Evolutionary conservation across 371 early-diverging fungal genomes (phyloP), one percentile per base, ranked within the genome.

Genomic region (Mortierella polycephala): DNA sequence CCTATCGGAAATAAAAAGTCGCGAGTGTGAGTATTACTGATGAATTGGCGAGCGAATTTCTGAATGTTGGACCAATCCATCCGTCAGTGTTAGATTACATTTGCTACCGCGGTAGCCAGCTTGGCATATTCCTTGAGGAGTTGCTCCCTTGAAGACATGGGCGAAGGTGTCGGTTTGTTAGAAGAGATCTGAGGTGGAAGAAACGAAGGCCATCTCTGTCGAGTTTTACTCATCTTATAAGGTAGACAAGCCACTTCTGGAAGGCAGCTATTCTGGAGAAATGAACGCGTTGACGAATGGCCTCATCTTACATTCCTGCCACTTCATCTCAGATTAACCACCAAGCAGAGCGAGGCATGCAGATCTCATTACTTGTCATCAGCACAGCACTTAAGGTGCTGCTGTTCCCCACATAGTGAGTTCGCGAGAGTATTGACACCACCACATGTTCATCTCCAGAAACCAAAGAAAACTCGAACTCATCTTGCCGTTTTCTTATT

Each of bases 391-490:
- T 89, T 63, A 93, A 93, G 76, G 72, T 92, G 81, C 85, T 93
- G 52, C 85, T 93, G 67, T 87, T 90, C 81, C 91, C 92, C 9
- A 86, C 94, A 37, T 93, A 93, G 91, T 89, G 87, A 81, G 89
- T 82, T 10, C 10, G 7, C 49, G 37, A 41, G 42, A 40, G n/a
- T 46, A 52, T 16, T 52, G 50, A 40, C 30, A 5, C 11, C 21
- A 18, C 10, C 12, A 8, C 21, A 55, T 18, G 12, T 18, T 7
- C 20, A 9, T 7, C 41, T 8, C 20, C 10, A 10, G 21, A 45
- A 16, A 14, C 41, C 37, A n/a, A 39, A 39, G 54, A 66, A 51
- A 45, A 13, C 46, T 51, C 42, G 42, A 61, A 55, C 56, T 56
- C 56, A 23, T 44, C 7, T 30, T 42, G 9, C 46, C 20, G 20